A percentile compares a stretch with the other conserved stretches of the same genome.
Evolutionary conservation across 2,329 filamentous ascomycete genomes (phyloP).

Genomic region (Cladophialophora psammophila): DNA sequence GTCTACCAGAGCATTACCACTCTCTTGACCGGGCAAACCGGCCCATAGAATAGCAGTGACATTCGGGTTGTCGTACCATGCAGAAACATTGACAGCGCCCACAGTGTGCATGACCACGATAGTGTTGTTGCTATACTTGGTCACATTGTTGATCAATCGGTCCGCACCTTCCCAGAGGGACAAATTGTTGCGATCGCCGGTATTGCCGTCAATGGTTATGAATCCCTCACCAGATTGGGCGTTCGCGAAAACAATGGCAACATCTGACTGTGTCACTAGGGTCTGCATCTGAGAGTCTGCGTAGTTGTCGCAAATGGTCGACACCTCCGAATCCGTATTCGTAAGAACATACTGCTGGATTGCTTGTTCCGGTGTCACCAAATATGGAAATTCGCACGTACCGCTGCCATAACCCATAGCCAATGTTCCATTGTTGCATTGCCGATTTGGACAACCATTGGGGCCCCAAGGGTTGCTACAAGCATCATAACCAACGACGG

Average conservation of each 20-base stretch:
- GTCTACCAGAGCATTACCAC: slow-evolving; percentile 76
- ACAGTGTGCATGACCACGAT: slow-evolving; percentile 89
- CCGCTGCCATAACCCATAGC: slow-evolving; percentile 71
- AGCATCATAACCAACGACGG: slow-evolving; percentile 83
- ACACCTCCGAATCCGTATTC: slow-evolving; percentile 70
- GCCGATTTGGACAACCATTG: slow-evolving; percentile 78
- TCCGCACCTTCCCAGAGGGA: slow-evolving; percentile 88
- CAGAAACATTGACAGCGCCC: slow-evolving; percentile 77
- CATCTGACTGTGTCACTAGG: slow-evolving; percentile 60
- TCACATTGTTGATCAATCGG: slow-evolving; percentile 79
- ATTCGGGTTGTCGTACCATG: slow-evolving; percentile 67
- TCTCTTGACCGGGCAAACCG: slow-evolving; percentile 77
- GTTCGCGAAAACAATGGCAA: slow-evolving; percentile 85
- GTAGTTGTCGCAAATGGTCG: slow-evolving; percentile 65
- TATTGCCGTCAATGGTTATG: slow-evolving; percentile 81
- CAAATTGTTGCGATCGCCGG: slow-evolving; percentile 89
- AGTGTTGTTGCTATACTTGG: slow-evolving; percentile 81
- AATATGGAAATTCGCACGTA: slow-evolving; percentile 67
- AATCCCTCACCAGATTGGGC: slow-evolving; percentile 86
- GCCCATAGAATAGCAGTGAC: slow-evolving; percentile 79
- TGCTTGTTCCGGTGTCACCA: slow-evolving; percentile 67
- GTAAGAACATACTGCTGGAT: slow-evolving; percentile 71
- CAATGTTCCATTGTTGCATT: slow-evolving; percentile 65
- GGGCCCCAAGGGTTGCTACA: slow-evolving; percentile 76
- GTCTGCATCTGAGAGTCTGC: slow-evolving; percentile 60